These are phyloP conservation scores for Jaltomata sinuosa DNA, from an alignment of 257 asterid genomes.

Conservation along the genomic window DNA sequence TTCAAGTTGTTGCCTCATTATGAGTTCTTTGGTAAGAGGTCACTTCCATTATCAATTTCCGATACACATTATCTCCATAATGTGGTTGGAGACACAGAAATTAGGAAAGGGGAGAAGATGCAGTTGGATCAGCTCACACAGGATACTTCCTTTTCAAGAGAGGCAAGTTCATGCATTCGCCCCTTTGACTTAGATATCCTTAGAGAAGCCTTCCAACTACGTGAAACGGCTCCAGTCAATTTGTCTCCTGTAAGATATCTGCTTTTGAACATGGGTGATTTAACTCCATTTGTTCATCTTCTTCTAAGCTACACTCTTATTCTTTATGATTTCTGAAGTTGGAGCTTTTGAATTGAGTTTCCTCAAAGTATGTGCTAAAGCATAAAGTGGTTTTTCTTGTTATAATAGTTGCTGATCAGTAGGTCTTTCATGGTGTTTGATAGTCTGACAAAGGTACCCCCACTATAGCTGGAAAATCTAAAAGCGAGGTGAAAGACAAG, in stretches of 20 bases:
- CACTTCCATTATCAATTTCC: conserved; percentile 77
- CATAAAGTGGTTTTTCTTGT: background rate
- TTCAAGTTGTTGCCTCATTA: conserved; percentile 78
- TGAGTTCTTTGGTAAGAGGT: conserved; percentile 87
- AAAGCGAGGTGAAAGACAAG: conserved; percentile 76
- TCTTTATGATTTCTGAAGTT: background rate
- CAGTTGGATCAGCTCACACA: conserved; percentile 81
- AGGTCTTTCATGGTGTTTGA: conserved; percentile 14
- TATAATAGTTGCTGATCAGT: conserved; percentile 13
- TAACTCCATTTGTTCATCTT: background rate
- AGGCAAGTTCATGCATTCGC: conserved; percentile 49
- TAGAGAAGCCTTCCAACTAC: conserved; percentile 76
- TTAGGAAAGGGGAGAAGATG: conserved; percentile 95
- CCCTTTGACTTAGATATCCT: conserved; percentile 76
- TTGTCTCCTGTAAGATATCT: conserved; percentile 61
- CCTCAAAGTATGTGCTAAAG: background rate
- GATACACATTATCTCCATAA: conserved; percentile 91
- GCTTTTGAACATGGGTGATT: conserved; percentile 14
- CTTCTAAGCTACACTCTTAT: background rate
- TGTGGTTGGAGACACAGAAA: conserved; percentile 93
- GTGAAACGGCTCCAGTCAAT: conserved; percentile 72
- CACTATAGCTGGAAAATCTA: conserved; percentile 70
- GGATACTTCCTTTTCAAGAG: conserved; percentile 51
- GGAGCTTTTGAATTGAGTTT: background rate
- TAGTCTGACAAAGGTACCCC: conserved; percentile 95